phyloP scores from a whole-genome alignment of 257 asterid species.

The Rehmannia glutinosa region DNA sequence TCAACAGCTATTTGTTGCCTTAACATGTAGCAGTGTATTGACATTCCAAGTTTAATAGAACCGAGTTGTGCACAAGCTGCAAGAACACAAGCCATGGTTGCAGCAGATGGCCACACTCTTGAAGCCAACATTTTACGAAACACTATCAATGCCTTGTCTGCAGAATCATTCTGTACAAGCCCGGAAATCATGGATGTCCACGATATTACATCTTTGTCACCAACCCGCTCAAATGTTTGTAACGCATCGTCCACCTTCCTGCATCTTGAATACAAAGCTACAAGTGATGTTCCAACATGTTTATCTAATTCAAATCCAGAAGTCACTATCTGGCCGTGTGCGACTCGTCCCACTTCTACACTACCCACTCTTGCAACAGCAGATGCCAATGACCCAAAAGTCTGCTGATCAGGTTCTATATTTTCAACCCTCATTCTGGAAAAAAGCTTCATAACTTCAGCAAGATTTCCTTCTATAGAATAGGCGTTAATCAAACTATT shows the following conservation, averaged over 20 bases:
- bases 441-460: constrained; percentile 38
- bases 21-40: constrained; percentile 60
- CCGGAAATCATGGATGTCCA: constrained; percentile 90
- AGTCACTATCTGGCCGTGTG: constrained; percentile 53
- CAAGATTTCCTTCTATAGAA: constrained; percentile 34
- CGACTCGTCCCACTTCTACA: constrained; percentile 42
- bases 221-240: constrained; percentile 39
- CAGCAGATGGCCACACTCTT: constrained; percentile 41
- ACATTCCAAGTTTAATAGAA: constrained; percentile 47
- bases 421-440: constrained; percentile 49
- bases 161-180: constrained; percentile 60
- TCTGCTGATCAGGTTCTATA: constrained; percentile 56
- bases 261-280: constrained; percentile 58
- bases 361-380: constrained; percentile 47
- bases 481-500: constrained; percentile 71
- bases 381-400: constrained; percentile 57
- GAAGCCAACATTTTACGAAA: constrained; percentile 53
- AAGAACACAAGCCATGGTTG: constrained; percentile 67
- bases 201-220: constrained; percentile 53
- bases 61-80: constrained; percentile 81
- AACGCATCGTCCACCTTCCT: constrained; percentile 48
- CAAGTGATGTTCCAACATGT: constrained; percentile 57
- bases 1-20: constrained; percentile 51
- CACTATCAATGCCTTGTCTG: constrained; percentile 51
- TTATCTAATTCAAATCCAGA: constrained; percentile 45